Evolutionary conservation across 2,329 filamentous ascomycete genomes (phyloP).

Genomic region (Macrophomina pseudophaseolina): DNA sequence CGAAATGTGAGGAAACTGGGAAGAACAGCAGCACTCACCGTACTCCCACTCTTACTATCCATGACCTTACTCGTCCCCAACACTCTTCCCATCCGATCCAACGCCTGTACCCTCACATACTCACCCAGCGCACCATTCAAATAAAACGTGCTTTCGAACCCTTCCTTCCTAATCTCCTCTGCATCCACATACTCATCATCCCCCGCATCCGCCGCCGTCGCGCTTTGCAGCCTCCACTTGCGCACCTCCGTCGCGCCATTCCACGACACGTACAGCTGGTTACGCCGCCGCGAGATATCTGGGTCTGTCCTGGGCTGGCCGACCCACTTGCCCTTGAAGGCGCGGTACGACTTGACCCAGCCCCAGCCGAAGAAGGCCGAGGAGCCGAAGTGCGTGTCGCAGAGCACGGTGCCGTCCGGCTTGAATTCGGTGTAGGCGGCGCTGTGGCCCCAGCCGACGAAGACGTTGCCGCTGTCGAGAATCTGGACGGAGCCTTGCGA

Average conservation of each 20-base stretch:
- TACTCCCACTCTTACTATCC: slow-evolving; percentile 1
- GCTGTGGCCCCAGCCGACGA: slow-evolving; percentile 57
- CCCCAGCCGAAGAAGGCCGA: slow-evolving; percentile 28
- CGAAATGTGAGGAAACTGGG: neutral
- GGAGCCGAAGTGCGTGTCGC: slow-evolving; percentile 49
- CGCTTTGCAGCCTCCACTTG: slow-evolving; percentile 36
- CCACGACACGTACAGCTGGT: slow-evolving; percentile 33
- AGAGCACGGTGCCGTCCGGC: slow-evolving; percentile 41
- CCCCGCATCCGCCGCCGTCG: neutral
- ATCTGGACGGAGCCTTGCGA: slow-evolving; percentile 52
- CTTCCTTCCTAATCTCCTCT: slow-evolving; percentile 37
- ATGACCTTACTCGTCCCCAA: slow-evolving; percentile 5
- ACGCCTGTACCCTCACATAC: slow-evolving; percentile 5
- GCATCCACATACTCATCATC: slow-evolving; percentile 53
- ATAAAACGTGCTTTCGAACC: slow-evolving; percentile 18
- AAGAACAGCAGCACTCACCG: slow-evolving; percentile 9
- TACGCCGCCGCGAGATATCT: slow-evolving; percentile 27
- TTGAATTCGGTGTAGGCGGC: slow-evolving; percentile 56
- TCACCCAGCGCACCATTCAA: neutral
- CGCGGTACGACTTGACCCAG: slow-evolving; percentile 38
- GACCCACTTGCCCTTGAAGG: slow-evolving; percentile 37
- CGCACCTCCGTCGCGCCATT: slow-evolving; percentile 38
- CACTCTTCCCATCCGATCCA: slow-evolving; percentile 3
- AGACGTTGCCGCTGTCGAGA: slow-evolving; percentile 49
- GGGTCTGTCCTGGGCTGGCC: slow-evolving; percentile 32